Conservation (phyloP, 331 rosid genomes). For the Malus hybrid region DNA sequence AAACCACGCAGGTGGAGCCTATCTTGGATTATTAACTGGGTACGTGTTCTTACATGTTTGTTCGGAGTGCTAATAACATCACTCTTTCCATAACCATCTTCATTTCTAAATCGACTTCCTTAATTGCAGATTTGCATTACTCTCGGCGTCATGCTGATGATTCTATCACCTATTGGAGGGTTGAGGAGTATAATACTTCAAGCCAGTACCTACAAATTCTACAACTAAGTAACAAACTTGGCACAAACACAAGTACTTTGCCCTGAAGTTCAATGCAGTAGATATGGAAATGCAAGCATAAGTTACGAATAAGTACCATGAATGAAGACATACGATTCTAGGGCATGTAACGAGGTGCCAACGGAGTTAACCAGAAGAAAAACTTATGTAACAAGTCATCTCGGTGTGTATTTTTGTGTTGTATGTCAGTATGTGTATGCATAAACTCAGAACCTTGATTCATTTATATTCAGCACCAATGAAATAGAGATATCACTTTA, state of each 20-base stretch:
- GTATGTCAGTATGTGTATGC: not conserved
- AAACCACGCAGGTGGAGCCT: conserved; percentile 30
- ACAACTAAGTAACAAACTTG: conserved; percentile 31
- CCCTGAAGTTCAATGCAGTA: not conserved
- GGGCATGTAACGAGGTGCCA: not conserved
- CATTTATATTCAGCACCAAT: too few relatives aligned
- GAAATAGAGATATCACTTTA: too few relatives aligned
- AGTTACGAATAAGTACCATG: not conserved
- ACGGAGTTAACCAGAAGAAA: too few relatives aligned
- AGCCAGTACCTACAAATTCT: conserved; percentile 56
- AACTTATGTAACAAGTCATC: too few relatives aligned
- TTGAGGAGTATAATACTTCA: conserved; percentile 46
- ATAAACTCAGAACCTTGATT: too few relatives aligned
- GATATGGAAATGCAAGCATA: not conserved
- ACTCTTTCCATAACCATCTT: not conserved
- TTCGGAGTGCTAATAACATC: too few relatives aligned
- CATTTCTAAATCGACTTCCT: conserved; percentile 5
- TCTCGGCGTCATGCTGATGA: conserved; percentile 51
- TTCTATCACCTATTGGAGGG: conserved; percentile 75
- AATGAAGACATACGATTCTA: not conserved
- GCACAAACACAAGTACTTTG: not conserved
- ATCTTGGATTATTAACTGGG: conserved; percentile 56
- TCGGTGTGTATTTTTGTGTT: too few relatives aligned
- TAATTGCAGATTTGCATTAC: conserved; percentile 61
- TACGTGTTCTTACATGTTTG: conserved; percentile 1